phyloP scores from a whole-genome alignment of 2,329 filamentous ascomycete species.

The Colletotrichum truncatum region DNA sequence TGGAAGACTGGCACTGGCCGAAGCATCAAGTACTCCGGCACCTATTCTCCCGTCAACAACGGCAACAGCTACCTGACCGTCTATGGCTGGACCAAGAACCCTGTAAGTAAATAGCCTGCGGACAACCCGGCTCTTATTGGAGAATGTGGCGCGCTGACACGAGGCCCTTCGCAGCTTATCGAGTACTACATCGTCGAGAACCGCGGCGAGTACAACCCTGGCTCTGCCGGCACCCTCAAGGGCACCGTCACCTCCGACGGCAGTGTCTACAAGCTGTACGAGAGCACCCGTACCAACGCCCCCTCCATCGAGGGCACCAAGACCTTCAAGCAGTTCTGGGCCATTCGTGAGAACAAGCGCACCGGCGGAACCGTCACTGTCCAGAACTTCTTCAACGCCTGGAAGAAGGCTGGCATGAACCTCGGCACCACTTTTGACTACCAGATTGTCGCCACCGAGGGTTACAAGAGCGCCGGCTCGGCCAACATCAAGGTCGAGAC shows the following conservation, averaged over 20 bases:
- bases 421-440: conserved; percentile 59
- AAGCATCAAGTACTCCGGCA: conserved; percentile 43
- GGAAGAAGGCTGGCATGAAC: conserved; percentile 56
- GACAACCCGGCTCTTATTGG: no score
- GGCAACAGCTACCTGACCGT: conserved; percentile 47
- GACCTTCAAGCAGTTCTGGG: conserved; percentile 64
- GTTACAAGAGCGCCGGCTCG: conserved; percentile 58
- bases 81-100: conserved; percentile 49
- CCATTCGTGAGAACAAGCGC: conserved; percentile 58
- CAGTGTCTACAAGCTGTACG: conserved; percentile 47
- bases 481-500: conserved; percentile 54
- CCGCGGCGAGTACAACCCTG: conserved; percentile 47
- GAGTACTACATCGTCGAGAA: conserved; percentile 48
- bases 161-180: not conserved
- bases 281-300: conserved; percentile 47
- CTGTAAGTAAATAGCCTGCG: no score
- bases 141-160: no score
- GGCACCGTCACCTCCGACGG: conserved; percentile 48
- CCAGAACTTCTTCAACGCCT: conserved; percentile 62
- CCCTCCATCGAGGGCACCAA: conserved; percentile 58
- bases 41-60: conserved; percentile 40
- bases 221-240: conserved; percentile 40
- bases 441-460: conserved; percentile 64
- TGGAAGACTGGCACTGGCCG: conserved; percentile 59
- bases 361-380: conserved; percentile 59